A percentile compares a stretch with the other conserved stretches of the same genome.
These are phyloP conservation scores for Fraxinus greggii DNA, from an alignment of 305 asterid genomes.

Conservation along the genomic window DNA sequence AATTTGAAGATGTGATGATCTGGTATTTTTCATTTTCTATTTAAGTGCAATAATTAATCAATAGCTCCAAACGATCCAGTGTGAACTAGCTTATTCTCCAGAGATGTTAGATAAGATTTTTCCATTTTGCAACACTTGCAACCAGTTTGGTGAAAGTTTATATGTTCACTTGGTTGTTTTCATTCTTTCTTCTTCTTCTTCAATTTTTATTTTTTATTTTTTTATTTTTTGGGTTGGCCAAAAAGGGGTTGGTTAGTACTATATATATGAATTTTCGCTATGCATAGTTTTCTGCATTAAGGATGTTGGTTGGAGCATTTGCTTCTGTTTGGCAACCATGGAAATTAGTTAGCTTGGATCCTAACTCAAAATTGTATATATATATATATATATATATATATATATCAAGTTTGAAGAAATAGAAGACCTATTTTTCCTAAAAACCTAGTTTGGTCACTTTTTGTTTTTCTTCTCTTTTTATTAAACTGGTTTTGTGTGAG, in stretches of 20 bases:
- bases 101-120: neutral
- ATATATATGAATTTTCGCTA: neutral
- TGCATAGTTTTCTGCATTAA: neutral
- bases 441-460: neutral
- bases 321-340: neutral
- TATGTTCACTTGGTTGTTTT: neutral
- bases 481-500: neutral
- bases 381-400: neutral
- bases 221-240: neutral
- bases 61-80: neutral
- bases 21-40: conserved; percentile 36
- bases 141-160: neutral
- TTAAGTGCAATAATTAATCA: conserved; percentile 7
- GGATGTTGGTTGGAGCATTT: neutral
- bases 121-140: neutral
- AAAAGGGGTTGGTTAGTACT: neutral
- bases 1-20: conserved; percentile 9
- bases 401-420: neutral
- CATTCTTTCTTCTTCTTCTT: too few species aligned
- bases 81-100: neutral
- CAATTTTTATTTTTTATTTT: too few species aligned
- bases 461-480: neutral
- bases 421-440: neutral
- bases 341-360: neutral
- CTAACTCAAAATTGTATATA: neutral